Conservation (phyloP, 75 land plant genomes). For the Pinus taeda region DNA sequence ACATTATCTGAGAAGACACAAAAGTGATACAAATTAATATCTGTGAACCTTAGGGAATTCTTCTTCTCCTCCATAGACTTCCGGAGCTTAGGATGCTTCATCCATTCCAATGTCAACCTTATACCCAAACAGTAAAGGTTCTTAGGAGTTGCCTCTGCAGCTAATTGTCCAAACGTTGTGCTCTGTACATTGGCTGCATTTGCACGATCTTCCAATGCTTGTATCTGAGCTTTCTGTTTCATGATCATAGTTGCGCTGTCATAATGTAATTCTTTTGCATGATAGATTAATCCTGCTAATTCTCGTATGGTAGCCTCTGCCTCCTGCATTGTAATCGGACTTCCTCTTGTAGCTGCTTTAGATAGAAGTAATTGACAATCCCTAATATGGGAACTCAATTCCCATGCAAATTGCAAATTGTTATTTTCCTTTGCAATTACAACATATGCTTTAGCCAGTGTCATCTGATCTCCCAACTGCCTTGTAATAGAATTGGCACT, state of each 20-base stretch:
- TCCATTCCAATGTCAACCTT: slow-evolving; percentile 42
- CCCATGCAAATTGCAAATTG: slow-evolving; percentile 86
- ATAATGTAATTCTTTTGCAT: slow-evolving; percentile 84
- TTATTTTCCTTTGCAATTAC: slow-evolving; percentile 86
- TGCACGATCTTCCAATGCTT: slow-evolving; percentile 76
- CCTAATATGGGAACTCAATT: slow-evolving; percentile 74
- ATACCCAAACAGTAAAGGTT: slow-evolving; percentile 44
- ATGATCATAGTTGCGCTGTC: slow-evolving; percentile 89
- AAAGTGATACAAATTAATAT: slow-evolving; percentile 79
- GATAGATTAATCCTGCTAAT: slow-evolving; percentile 58
- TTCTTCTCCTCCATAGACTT: slow-evolving; percentile 11
- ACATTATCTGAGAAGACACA: slow-evolving; percentile 91
- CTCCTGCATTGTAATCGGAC: slow-evolving; percentile 47
- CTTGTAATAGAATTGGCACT: slow-evolving; percentile 60
- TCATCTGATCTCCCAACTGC: slow-evolving; percentile 86
- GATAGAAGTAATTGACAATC: slow-evolving; percentile 76
- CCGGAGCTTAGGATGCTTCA: slow-evolving; percentile 9
- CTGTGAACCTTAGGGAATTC: slow-evolving; percentile 29
- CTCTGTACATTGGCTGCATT: slow-evolving; percentile 76
- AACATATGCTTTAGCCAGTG: slow-evolving; percentile 77
- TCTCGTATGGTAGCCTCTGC: slow-evolving; percentile 63
- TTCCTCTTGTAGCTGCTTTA: slow-evolving; percentile 60
- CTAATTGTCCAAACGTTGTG: slow-evolving; percentile 76
- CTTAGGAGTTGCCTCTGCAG: slow-evolving; percentile 56
- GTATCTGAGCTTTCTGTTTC: slow-evolving; percentile 74